Evolutionary conservation across 768 basidiomycete species (phyloP), one percentile per base, ranked within the genome.

Genomic region (Kondoa malvinella): DNA sequence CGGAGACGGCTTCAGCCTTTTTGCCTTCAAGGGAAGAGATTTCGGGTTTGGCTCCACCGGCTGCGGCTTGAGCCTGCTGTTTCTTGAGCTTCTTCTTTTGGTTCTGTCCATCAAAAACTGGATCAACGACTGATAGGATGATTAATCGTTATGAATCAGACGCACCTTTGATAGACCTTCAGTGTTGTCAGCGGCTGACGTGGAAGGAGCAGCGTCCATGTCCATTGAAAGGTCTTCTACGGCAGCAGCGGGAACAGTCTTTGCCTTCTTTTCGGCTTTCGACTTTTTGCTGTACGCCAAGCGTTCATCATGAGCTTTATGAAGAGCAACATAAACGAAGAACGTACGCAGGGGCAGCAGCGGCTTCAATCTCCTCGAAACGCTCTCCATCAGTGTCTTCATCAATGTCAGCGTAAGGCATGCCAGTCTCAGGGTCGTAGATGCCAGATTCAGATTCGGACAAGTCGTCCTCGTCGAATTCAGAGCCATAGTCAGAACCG

Each of bases 21-120:
- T 73, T 70, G 29, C 57, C 63, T 64, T 71, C 67, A 25, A 64
- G 69, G 68, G 70, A 71, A 61, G 68, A 67, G 61, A 77, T 72
- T 16, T 68, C 75, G n/a, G 82, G 81, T 73, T 81, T 80, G 56
- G 80, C 80, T 65, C n/a, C n/a, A n/a, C n/a, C n/a, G n/a, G n/a
- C n/a, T n/a, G n/a, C n/a, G n/a, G 71, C 68, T 40, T 71, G 64
- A 56, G 59, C 66, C 29, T 77, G 79, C 25, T 63, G n/a, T 66
- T 72, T 72, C 71, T 66, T 68, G 30, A 70, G 57, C 63, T 71
- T 68, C 66, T 67, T 63, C 61, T 32, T 63, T 63, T 63, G 61
- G 61, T 32, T 63, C 61, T 59, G 58, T 59, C 8, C 21, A n/a
- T 61, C n/a, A n/a, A n/a, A 50, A 50, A 8, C 12, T 50, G 14